Percentiles rank a stretch among this genome's conserved stretches.
Evolutionary conservation across 768 basidiomycete genomes (phyloP).

Genomic region (Leucocoprinus leucothites): DNA sequence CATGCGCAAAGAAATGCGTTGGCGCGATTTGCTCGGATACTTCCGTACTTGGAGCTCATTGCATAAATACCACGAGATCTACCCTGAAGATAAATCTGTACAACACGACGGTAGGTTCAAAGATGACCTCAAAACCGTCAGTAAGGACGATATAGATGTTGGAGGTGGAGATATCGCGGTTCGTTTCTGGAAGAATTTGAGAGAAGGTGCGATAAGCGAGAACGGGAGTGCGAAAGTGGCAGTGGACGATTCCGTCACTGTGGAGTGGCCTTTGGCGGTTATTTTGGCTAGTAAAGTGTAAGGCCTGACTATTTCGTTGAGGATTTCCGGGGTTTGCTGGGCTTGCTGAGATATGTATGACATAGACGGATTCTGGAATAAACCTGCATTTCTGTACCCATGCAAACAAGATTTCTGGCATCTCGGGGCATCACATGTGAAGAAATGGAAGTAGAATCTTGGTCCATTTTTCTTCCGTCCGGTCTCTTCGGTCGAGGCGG

Average conservation of each 20-base stretch:
- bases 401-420: too few species aligned
- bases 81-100: conserved; percentile 51
- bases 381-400: too few species aligned
- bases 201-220: conserved; percentile 29
- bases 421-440: too few species aligned
- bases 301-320: not conserved
- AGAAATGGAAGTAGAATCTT: too few species aligned
- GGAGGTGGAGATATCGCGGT: conserved; percentile 61
- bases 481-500: too few species aligned
- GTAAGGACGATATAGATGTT: conserved; percentile 20
- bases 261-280: conserved; percentile 53
- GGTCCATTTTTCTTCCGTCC: too few species aligned
- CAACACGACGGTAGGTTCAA: conserved; percentile 32
- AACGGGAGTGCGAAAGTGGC: conserved; percentile 24
- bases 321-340: not conserved
- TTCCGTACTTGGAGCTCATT: conserved; percentile 70
- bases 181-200: conserved; percentile 57
- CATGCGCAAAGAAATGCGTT: conserved; percentile 57
- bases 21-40: conserved; percentile 66
- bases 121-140: conserved; percentile 13
- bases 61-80: conserved; percentile 60
- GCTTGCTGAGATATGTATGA: too few species aligned
- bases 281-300: conserved; percentile 30
- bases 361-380: too few species aligned
- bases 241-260: conserved; percentile 34